phyloP scores from a whole-genome alignment of 2,329 filamentous ascomycete species.

The Pseudogymnoascus sp. region DNA sequence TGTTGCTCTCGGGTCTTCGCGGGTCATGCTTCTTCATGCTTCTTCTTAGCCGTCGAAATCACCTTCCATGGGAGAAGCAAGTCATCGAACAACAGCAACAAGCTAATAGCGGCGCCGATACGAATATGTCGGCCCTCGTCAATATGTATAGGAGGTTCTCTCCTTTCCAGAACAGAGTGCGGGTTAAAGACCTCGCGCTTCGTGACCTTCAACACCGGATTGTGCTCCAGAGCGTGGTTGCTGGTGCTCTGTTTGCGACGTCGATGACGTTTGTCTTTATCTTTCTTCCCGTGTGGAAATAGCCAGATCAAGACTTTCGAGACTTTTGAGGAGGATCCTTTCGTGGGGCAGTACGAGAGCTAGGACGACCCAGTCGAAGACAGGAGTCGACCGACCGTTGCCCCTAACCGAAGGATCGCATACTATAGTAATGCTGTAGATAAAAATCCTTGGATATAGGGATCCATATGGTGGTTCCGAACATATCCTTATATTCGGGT shows the following conservation, averaged over 20 bases:
- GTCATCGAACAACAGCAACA: slow-evolving; percentile 23
- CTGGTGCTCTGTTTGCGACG: not conserved
- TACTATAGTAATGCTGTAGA: not conserved
- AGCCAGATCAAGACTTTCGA: not conserved
- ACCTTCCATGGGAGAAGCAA: slow-evolving; percentile 39
- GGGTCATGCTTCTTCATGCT: slow-evolving; percentile 43
- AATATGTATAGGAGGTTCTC: not conserved
- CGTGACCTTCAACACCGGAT: not conserved
- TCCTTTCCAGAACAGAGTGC: slow-evolving; percentile 1
- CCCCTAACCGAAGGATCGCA: not conserved
- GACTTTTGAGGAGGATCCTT: too few relatives aligned
- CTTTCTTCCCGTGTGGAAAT: not conserved
- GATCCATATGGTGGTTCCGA: not conserved
- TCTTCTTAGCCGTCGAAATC: slow-evolving; percentile 39
- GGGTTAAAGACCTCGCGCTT: not conserved
- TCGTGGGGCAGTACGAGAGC: not conserved
- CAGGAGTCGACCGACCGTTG: not conserved
- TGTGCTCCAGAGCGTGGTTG: not conserved
- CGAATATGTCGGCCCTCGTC: not conserved
- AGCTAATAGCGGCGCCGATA: not conserved
- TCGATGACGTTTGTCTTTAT: slow-evolving; percentile 12
- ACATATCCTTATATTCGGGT: not conserved
- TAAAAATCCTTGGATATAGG: not conserved
- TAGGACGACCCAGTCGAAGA: not conserved
- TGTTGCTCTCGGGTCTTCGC: slow-evolving; percentile 38